Evolutionary conservation across 805 yeast species (phyloP).

Genomic region (Debaryomyces castellii): DNA sequence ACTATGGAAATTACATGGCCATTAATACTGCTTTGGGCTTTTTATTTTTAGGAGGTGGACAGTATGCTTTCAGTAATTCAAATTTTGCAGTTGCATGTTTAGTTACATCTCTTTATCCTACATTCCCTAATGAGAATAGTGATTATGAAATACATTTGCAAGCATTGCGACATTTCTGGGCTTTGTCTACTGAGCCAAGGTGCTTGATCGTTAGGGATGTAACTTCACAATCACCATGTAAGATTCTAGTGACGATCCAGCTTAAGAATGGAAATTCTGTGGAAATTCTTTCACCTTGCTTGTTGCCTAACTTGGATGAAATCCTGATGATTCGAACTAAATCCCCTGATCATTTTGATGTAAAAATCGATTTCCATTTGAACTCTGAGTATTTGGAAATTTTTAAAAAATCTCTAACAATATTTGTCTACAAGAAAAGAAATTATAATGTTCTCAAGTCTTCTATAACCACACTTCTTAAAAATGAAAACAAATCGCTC

Average conservation of each 20-base stretch:
- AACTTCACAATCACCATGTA: conserved; percentile 54
- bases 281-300: conserved; percentile 56
- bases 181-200: conserved; percentile 74
- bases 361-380: conserved; percentile 42
- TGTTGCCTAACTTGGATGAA: conserved; percentile 58
- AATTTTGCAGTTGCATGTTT: conserved; percentile 67
- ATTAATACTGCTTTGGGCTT: conserved; percentile 83
- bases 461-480: conserved; percentile 30
- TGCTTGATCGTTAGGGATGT: conserved; percentile 79
- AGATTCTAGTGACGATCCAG: conserved; percentile 41
- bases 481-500: conserved; percentile 31
- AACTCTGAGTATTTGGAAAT: conserved; percentile 43
- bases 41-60: conserved; percentile 89
- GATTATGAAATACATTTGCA: conserved; percentile 67
- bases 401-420: conserved; percentile 44
- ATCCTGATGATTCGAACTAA: conserved; percentile 49
- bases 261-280: conserved; percentile 37
- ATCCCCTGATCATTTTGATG: conserved; percentile 52
- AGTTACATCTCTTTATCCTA: conserved; percentile 75
- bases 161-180: conserved; percentile 90
- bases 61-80: conserved; percentile 69
- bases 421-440: conserved; percentile 51
- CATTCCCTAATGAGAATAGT: conserved; percentile 49
- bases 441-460: conserved; percentile 39
- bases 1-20: conserved; percentile 75